These are phyloP conservation scores for Angophora floribunda DNA, from an alignment of 345 rosid genomes.

Conservation along the genomic window DNA sequence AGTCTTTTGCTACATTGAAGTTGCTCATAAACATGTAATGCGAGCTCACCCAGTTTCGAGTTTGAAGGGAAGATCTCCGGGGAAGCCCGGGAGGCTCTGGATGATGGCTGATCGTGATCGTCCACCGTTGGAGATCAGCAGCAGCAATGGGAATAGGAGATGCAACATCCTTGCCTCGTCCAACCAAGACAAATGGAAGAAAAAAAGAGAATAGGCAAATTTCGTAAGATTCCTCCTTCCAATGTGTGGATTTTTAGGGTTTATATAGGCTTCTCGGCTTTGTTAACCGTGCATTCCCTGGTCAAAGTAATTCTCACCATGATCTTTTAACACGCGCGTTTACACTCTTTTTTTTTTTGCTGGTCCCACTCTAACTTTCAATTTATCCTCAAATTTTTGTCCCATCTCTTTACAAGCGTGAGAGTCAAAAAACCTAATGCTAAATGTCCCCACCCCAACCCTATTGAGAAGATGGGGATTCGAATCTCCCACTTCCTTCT, in stretches of 20 bases:
- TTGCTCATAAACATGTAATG: not conserved
- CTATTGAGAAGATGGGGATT: no score
- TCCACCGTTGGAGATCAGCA: not conserved
- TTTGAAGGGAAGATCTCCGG: constrained; percentile 8
- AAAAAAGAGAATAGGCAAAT: no score
- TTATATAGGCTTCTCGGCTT: not conserved
- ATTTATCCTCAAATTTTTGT: no score
- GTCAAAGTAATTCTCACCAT: not conserved
- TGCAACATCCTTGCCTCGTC: not conserved
- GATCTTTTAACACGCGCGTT: no score
- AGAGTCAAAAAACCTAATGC: no score
- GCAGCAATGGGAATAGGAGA: not conserved
- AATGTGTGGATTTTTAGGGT: not conserved
- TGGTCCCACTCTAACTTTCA: no score
- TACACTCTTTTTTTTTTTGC: no score
- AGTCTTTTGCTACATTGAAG: not conserved
- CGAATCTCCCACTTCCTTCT: no score
- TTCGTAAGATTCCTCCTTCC: not conserved
- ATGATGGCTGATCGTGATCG: not conserved
- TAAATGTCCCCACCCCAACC: no score
- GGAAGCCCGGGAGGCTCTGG: constrained; percentile 5
- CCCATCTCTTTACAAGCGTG: no score
- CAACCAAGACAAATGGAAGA: not conserved
- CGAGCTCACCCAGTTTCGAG: constrained; percentile 8
- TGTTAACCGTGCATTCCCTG: not conserved